Base-by-base conservation (phyloP, 768 basidiomycete genomes). In the Lentinula guzmanii region DNA sequence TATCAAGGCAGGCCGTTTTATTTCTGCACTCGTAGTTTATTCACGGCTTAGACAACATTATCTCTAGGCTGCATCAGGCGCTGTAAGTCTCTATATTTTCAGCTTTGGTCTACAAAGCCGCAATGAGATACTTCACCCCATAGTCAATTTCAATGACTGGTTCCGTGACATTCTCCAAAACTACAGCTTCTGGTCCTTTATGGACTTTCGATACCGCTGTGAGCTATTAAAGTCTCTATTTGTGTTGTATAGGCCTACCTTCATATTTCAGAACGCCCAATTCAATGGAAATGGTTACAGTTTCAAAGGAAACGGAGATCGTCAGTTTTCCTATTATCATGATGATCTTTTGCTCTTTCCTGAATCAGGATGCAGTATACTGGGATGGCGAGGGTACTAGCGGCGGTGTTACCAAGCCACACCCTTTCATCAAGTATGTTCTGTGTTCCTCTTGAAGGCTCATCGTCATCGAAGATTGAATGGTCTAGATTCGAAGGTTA, bases 341-440 rank as follows among this genome's bases (percentile, higher is more conserved):
- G 8, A 48, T 11, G n/a, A 18, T 7, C 33, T 4, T 48, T 9
- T 48, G 28, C 28, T 28, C 28, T 28, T 28, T 28, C 28, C 28
- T 28, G 28, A 28, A 28, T 28, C 28, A 28, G 28, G 28, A 28
- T 9, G 4, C 34, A 39, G 53, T 45, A 4, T 62, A 62, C 58
- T 62, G 62, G 73, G 73, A 74, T 8, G 70, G 72, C n/a, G 10
- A 15, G 5, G 73, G 74, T 9, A 39, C 46, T 16, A 54, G 0
- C 24, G 61, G 63, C 1, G 64, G 66, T 21, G 1, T 5, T 11
- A 51, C 31, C 8, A 74, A 74, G 33, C 73, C 73, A 18, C 60
- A 61, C 18, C 60, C 60, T 16, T 21, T 61, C 48, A 18, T 61
- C 35, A 61, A 61, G 60, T 61, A 34, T 7, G 51, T 52, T 53